These are phyloP conservation scores for Rhizopogon rudus DNA, from an alignment of 768 basidiomycete species.

Conservation along the genomic window DNA sequence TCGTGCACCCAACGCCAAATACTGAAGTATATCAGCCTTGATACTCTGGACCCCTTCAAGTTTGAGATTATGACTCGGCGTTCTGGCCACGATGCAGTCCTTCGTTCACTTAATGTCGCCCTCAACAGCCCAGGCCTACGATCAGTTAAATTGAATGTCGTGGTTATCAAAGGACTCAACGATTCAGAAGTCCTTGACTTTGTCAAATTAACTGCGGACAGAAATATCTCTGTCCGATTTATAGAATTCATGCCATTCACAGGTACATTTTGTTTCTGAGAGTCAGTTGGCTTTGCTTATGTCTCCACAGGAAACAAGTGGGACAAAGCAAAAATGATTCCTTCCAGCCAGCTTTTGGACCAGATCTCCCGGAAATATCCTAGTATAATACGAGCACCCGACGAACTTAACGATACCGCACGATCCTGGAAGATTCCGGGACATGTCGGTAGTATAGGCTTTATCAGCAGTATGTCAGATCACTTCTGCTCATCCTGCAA, in stretches of 20 bases:
- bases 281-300: slow-evolving; percentile 4
- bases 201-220: slow-evolving; percentile 66
- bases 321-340: slow-evolving; percentile 78
- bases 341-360: slow-evolving; percentile 60
- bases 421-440: slow-evolving; percentile 74
- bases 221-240: slow-evolving; percentile 68
- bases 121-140: slow-evolving; percentile 42
- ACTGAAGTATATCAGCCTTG: slow-evolving; percentile 45
- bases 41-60: slow-evolving; percentile 82
- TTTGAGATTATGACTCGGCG: slow-evolving; percentile 86
- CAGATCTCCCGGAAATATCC: slow-evolving; percentile 46
- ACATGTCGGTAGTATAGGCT: slow-evolving; percentile 67
- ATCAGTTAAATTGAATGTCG: slow-evolving; percentile 79
- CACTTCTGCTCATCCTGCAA: slow-evolving; percentile 88
- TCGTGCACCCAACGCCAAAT: not conserved
- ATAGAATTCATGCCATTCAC: slow-evolving; percentile 96
- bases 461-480: slow-evolving; percentile 93
- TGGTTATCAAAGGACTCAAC: slow-evolving; percentile 78
- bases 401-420: slow-evolving; percentile 76
- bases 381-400: slow-evolving; percentile 48
- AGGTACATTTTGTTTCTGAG: slow-evolving; percentile 36
- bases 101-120: slow-evolving; percentile 63
- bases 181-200: slow-evolving; percentile 78
- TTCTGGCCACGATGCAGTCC: slow-evolving; percentile 69
- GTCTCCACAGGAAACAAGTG: slow-evolving; percentile 71